Evolutionary conservation across 257 asterid species (phyloP).

Genomic region (Solanum pinnatisectum): DNA sequence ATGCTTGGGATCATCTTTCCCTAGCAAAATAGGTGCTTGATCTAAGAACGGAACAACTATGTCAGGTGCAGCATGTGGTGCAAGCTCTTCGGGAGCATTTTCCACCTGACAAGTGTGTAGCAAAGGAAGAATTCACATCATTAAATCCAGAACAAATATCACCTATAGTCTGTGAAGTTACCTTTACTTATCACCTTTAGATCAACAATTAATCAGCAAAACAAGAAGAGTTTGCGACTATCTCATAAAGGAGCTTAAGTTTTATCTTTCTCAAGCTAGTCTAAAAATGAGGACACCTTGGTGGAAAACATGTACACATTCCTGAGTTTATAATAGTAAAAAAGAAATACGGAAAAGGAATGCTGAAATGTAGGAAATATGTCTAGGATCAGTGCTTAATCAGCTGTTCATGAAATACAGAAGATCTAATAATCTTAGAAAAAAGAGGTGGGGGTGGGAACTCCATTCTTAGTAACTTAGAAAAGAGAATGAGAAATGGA

Average conservation of each 20-base stretch:
- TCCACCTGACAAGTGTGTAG: neutral
- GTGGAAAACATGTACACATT: neutral
- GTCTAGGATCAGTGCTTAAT: neutral
- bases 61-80: neutral
- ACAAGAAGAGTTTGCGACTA: neutral
- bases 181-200: neutral
- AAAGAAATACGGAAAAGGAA: neutral
- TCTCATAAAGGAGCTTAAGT: neutral
- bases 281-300: neutral
- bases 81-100: constrained; percentile 1
- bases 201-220: neutral
- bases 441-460: neutral
- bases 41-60: neutral
- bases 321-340: neutral
- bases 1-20: neutral
- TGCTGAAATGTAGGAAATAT: neutral
- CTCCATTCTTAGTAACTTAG: neutral
- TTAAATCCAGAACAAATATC: neutral
- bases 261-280: neutral
- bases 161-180: neutral
- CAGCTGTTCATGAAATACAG: neutral
- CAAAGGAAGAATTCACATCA: neutral
- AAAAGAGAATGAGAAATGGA: neutral
- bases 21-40: neutral
- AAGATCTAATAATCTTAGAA: neutral